Percentiles rank a stretch among this genome's conserved stretches.
Conservation (phyloP, 495 filamentous ascomycete genomes). For the Sordaria brevicollis region DNA sequence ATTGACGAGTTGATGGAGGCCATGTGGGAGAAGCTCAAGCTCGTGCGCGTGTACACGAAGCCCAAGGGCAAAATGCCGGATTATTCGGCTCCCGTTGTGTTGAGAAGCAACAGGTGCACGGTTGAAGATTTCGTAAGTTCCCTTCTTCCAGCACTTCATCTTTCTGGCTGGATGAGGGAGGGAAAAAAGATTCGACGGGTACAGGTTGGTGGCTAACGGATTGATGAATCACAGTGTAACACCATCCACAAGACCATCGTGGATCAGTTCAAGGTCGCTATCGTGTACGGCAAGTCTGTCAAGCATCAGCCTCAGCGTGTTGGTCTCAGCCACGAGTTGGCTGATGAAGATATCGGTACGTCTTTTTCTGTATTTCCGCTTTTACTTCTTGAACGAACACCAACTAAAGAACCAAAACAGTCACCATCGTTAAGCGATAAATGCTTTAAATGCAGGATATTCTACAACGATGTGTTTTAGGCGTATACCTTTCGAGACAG, state of each 20-base stretch:
- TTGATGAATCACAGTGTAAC: constrained; percentile 59
- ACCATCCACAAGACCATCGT: constrained; percentile 92
- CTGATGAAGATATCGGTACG: constrained; percentile 95
- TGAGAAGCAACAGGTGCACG: constrained; percentile 69
- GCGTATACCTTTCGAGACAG: background rate
- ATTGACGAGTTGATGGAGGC: constrained; percentile 90
- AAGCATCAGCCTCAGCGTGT: constrained; percentile 98
- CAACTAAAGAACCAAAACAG: constrained; percentile 32
- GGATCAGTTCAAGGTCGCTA: constrained; percentile 88
- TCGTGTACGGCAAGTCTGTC: constrained; percentile 95
- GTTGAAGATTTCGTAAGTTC: constrained; percentile 91
- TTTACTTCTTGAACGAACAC: background rate
- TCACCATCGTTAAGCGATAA: constrained; percentile 94
- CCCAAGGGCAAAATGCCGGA: constrained; percentile 93
- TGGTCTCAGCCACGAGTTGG: constrained; percentile 81
- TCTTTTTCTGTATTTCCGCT: constrained; percentile 7
- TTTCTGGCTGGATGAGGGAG: constrained; percentile 5
- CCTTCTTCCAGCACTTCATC: background rate
- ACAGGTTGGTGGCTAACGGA: constrained; percentile 17
- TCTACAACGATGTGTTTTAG: background rate
- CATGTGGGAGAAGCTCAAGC: constrained; percentile 96
- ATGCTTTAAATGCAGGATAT: background rate
- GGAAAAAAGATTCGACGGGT: no score
- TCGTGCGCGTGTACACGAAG: constrained; percentile 93
- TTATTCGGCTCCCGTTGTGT: constrained; percentile 84